Base-by-base conservation (phyloP, 2,329 filamentous ascomycete species). In the Colletotrichum costaricense region DNA sequence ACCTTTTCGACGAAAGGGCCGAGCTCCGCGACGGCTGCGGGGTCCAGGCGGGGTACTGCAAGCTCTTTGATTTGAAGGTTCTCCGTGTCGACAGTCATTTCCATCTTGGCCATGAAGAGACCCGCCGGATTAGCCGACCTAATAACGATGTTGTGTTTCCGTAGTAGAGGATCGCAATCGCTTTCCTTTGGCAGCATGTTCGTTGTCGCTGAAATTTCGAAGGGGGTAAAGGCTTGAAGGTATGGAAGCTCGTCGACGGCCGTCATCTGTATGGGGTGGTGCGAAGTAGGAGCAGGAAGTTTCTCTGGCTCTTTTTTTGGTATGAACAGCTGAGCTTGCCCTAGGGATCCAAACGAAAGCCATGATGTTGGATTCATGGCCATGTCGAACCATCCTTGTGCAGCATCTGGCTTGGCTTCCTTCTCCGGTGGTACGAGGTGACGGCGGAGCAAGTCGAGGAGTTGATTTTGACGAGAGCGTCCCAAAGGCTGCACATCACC, bases 171-270 rank as follows among this genome's bases (percentile, higher is more conserved):
- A 7, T 76, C 77, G 2, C 77, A 73, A 7, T 79, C 56, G 0
- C 70, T 67, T 19, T 76, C 75, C 33, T 76, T 77, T 0, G 88
- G 85, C 2, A 89, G 77, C 0, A 88, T 80, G 0, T 85, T 82
- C 16, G 91, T 84, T 0, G 82, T 86, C 0, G 91, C 92, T 0
- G 86, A 86, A 70, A 93, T 91, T 0, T 85, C 85, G 16, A 97
- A 86, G 0, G 93, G 90, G 0, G 90, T 93, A 77, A 97, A 95
- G 9, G 93, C 86, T 58, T 93, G 89, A 0, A 95, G 86, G 75
- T 93, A 95, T 0, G 92, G 90, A 2, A 93, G 82, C 63, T 93
- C 90, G 73, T 95, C 90, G 0, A 87, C 84, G 2, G 93, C 86
- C 1, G 89, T 86, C 82, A 95, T 86, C 1, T 86, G 86, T 2